Base-by-base conservation (phyloP, 345 rosid genomes). In the Linum lewisii region DNA sequence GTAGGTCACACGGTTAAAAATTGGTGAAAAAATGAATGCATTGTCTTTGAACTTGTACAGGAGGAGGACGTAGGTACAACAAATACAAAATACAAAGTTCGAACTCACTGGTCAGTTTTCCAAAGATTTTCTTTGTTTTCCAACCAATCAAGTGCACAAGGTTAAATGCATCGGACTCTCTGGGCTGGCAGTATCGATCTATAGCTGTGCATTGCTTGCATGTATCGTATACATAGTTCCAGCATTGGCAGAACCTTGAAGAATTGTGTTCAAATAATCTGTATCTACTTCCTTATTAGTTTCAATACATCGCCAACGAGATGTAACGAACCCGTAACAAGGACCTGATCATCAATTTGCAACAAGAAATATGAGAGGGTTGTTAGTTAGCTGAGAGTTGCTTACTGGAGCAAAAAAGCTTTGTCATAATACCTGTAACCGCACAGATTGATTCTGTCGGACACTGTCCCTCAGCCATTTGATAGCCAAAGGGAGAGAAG, bases 241-340 rank as follows among this genome's bases (percentile, higher is more conserved):
- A 42, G 1, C 18, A 16, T 8, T 42, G 13, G 13, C 47, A 11
- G 14, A 42, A 42, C 18, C 47, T 42, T 42, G 18, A 42, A 11
- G 47, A 6, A 42, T 42, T 11, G 47, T 11, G 47, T 42, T 16
- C 15, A 42, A 7, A 42, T 11, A 16, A 16, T n/a, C n/a, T n/a
- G 13, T 16, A 42, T 42, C 47, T 42, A 52, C 24, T 24, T 81
- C 77, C 73, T 81, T 36, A 84, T 56, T 51, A 84, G 72, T 76
- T 83, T 82, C 22, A 87, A 79, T 4, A 87, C 95, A 69, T 87
- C 95, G 13, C 95, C 91, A 42, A 87, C 89, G 53, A 87, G 81
- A 75, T 87, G 91, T 60, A 87, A 59, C 15, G 95, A 87, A 47
- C 95, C 95, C 19, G 95, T 87, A 69, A 84, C 91, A 53, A 87